Conservation (phyloP, 768 basidiomycete species). For the Hypholoma sublateritium region DNA sequence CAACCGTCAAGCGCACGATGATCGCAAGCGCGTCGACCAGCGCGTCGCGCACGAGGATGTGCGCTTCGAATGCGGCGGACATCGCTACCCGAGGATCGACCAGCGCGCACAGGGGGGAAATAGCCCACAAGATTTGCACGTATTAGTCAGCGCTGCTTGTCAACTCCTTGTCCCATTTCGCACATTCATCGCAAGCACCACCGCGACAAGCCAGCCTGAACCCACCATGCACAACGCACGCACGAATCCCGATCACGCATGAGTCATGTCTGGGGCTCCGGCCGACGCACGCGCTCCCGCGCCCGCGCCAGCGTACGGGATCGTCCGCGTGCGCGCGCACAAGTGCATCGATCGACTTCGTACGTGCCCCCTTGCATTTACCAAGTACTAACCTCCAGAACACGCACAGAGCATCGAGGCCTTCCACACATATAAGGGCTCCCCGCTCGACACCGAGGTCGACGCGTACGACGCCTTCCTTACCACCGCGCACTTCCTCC, state of each 20-base stretch:
- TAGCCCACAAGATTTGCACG: no score
- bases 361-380: slow-evolving; percentile 19
- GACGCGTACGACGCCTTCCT: slow-evolving; percentile 45
- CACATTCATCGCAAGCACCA: no score
- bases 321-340: slow-evolving; percentile 46
- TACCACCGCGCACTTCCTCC: slow-evolving; percentile 7
- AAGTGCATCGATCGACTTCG: slow-evolving; percentile 68
- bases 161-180: no score
- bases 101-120: no score
- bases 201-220: no score
- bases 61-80: no score
- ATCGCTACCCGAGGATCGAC: no score
- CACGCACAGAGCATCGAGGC: slow-evolving; percentile 45
- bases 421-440: slow-evolving; percentile 67
- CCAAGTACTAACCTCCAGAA: background rate
- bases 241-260: background rate
- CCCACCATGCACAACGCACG: background rate
- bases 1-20: no score
- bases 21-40: no score
- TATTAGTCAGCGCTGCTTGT: no score
- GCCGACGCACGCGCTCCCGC: slow-evolving; percentile 1
- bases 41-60: no score
- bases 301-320: slow-evolving; percentile 47
- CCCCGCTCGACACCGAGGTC: slow-evolving; percentile 71
- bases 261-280: background rate